phyloP scores from a whole-genome alignment of 2,329 filamentous ascomycete species.

The Teratosphaeria nubilosa region DNA sequence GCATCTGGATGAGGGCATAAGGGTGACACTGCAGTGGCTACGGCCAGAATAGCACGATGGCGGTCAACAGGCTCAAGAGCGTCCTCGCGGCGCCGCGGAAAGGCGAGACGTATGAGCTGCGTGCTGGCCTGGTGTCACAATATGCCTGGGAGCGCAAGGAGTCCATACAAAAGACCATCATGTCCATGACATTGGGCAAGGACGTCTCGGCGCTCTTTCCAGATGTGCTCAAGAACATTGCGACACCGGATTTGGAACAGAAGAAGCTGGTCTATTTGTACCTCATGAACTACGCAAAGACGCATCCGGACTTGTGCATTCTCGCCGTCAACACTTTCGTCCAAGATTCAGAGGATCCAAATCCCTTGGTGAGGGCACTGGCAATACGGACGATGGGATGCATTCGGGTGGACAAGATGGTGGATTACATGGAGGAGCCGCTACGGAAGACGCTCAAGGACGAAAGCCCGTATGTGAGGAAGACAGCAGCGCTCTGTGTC shows the following conservation, averaged over 20 bases:
- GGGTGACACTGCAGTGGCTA: neutral
- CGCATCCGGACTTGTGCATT: slow-evolving; percentile 95
- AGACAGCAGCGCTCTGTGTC: slow-evolving; percentile 95
- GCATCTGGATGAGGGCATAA: neutral
- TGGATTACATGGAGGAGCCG: slow-evolving; percentile 99
- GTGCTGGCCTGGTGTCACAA: slow-evolving; percentile 89
- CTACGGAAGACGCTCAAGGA: slow-evolving; percentile 90
- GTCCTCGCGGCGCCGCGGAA: slow-evolving; percentile 89
- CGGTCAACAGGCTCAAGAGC: slow-evolving; percentile 89
- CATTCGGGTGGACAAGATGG: slow-evolving; percentile 97
- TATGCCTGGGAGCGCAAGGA: slow-evolving; percentile 99
- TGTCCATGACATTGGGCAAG: slow-evolving; percentile 99
- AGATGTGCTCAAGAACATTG: slow-evolving; percentile 97
- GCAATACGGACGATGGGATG: slow-evolving; percentile 98
- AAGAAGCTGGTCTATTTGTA: slow-evolving; percentile 99
- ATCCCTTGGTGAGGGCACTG: slow-evolving; percentile 85
- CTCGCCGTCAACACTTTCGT: slow-evolving; percentile 98
- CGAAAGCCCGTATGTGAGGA: slow-evolving; percentile 95
- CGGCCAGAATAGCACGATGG: slow-evolving; percentile 47
- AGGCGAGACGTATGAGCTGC: slow-evolving; percentile 95
- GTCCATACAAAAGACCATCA: slow-evolving; percentile 98
- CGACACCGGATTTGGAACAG: slow-evolving; percentile 86
- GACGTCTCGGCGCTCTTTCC: slow-evolving; percentile 96
- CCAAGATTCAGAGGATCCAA: slow-evolving; percentile 97
- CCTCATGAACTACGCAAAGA: slow-evolving; percentile 99